Conservation (phyloP, 345 rosid genomes). For the Heritiera littoralis region DNA sequence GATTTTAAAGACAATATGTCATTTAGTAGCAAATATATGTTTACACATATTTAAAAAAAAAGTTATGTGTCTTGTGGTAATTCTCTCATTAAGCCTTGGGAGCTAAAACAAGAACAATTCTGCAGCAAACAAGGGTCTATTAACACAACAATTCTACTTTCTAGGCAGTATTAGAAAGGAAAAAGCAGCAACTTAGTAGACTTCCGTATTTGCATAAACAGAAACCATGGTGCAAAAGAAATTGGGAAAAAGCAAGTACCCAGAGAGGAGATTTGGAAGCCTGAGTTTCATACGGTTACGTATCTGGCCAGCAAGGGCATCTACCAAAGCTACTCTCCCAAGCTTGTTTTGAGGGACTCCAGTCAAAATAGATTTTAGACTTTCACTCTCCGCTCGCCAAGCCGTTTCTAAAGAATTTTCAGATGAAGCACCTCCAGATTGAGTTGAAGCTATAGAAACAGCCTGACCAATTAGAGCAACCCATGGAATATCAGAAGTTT, state of each 20-base stretch:
- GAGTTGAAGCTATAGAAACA: slow-evolving; percentile 84
- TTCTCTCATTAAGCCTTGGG: neutral
- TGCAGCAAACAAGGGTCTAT: neutral
- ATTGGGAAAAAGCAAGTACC: slow-evolving; percentile 50
- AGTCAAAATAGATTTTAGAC: slow-evolving; percentile 70
- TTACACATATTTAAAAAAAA: neutral
- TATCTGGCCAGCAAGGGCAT: slow-evolving; percentile 86
- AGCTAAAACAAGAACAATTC: neutral
- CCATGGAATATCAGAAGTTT: slow-evolving; percentile 94
- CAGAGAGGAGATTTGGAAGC: slow-evolving; percentile 91
- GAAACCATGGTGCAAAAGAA: neutral
- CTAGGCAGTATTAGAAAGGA: neutral
- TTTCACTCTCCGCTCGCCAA: slow-evolving; percentile 99
- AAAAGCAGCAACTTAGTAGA: slow-evolving; percentile 12
- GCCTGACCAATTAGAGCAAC: slow-evolving; percentile 98
- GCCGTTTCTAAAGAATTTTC: slow-evolving; percentile 97
- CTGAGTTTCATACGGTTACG: slow-evolving; percentile 89
- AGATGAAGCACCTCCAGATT: slow-evolving; percentile 63
- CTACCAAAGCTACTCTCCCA: slow-evolving; percentile 92
- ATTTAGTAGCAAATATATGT: neutral
- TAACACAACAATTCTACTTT: neutral
- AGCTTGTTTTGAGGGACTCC: slow-evolving; percentile 94
- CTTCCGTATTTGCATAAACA: neutral
- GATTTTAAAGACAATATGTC: neutral
- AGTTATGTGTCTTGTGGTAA: neutral